Conservation (phyloP, 2,329 filamentous ascomycete genomes). For the Capronia coronata region DNA sequence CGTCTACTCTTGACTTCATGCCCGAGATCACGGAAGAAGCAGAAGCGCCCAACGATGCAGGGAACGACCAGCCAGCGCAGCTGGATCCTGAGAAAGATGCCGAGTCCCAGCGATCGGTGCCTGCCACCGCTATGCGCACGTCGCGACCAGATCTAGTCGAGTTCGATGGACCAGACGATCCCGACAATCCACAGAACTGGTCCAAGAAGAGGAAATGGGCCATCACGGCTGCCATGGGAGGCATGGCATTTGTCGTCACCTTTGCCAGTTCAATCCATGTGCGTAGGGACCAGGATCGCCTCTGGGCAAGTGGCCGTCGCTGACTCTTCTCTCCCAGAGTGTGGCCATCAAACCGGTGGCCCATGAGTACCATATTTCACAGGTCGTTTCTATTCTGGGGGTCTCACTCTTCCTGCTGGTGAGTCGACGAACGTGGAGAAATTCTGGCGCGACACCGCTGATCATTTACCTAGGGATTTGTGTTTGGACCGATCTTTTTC, state of each 20-base stretch:
- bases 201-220: conserved; percentile 36
- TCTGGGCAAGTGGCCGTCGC: background rate
- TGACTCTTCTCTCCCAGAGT: conserved; percentile 8
- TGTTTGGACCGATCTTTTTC: conserved; percentile 38
- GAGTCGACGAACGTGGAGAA: conserved; percentile 15
- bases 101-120: background rate
- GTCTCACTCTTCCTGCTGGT: conserved; percentile 46
- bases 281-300: conserved; percentile 24
- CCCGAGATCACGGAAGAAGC: conserved; percentile 2
- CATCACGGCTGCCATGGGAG: conserved; percentile 38
- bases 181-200: conserved; percentile 31
- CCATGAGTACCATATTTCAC: conserved; percentile 41
- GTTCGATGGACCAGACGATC: conserved; percentile 29
- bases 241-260: conserved; percentile 44
- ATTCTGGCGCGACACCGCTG: background rate
- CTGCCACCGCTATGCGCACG: background rate
- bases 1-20: conserved; percentile 6
- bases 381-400: conserved; percentile 45
- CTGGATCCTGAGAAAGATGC: conserved; percentile 7
- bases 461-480: conserved; percentile 32
- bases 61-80: background rate
- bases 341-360: conserved; percentile 39
- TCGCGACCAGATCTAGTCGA: conserved; percentile 20
- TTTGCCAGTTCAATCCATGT: conserved; percentile 42
- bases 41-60: background rate